Evolutionary conservation across 805 yeast genomes (phyloP).

Genomic region (Ogataea zsoltii): DNA sequence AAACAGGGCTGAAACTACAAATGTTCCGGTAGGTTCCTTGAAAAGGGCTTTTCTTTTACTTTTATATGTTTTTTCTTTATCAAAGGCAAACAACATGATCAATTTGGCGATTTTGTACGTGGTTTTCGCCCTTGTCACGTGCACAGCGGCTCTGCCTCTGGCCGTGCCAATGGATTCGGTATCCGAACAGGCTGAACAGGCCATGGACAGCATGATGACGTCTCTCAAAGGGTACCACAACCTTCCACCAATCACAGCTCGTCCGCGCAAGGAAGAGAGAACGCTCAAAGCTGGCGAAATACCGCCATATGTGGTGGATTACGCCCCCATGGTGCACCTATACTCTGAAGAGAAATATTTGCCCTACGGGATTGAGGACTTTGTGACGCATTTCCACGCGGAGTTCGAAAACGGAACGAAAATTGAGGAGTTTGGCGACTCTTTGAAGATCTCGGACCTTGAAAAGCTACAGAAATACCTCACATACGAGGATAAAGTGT

Average conservation of each 20-base stretch:
- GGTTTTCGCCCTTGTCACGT: neutral
- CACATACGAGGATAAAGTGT: constrained; percentile 41
- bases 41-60: neutral
- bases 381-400: constrained; percentile 64
- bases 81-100: neutral
- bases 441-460: constrained; percentile 34
- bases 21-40: constrained; percentile 6
- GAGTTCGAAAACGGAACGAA: constrained; percentile 50
- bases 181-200: constrained; percentile 10
- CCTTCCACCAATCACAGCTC: constrained; percentile 38
- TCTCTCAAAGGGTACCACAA: constrained; percentile 23
- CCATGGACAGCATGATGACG: constrained; percentile 13
- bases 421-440: constrained; percentile 27
- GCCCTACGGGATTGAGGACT: constrained; percentile 79
- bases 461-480: constrained; percentile 35
- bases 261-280: constrained; percentile 37
- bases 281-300: constrained; percentile 53
- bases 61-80: neutral
- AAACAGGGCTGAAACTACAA: constrained; percentile 1
- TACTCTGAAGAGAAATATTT: constrained; percentile 86
- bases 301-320: constrained; percentile 62
- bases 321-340: constrained; percentile 77
- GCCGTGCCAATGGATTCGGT: neutral
- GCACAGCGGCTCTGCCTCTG: neutral
- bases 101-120: neutral